These are phyloP conservation scores for Tuber indicum DNA, from an alignment of 495 filamentous ascomycete species.

Conservation along the genomic window DNA sequence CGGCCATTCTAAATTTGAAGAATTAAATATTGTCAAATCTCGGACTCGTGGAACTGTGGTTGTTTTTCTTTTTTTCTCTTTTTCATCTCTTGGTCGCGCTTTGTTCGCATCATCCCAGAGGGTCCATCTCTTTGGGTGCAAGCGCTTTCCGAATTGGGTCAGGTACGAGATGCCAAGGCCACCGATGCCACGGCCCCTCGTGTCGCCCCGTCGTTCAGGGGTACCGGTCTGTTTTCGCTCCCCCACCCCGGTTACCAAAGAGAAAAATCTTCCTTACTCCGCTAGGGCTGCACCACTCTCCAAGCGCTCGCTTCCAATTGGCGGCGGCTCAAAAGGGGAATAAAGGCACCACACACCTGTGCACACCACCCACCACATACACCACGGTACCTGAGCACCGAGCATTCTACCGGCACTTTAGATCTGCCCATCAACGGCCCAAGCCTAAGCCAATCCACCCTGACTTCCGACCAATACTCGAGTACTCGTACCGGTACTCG, in stretches of 20 bases:
- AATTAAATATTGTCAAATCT: constrained; percentile 2
- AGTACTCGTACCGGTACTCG: too few species aligned
- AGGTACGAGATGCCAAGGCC: constrained; percentile 25
- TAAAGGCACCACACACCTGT: background rate
- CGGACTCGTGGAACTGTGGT: background rate
- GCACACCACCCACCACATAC: background rate
- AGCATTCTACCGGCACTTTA: background rate
- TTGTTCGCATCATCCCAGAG: constrained; percentile 21
- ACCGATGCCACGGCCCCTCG: constrained; percentile 24
- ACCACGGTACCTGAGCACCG: constrained; percentile 1
- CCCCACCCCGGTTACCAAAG: background rate
- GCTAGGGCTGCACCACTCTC: background rate
- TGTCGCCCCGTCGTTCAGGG: constrained; percentile 30
- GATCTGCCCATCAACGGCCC: background rate
- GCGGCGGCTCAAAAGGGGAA: background rate
- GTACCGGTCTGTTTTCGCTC: constrained; percentile 16
- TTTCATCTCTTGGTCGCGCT: constrained; percentile 1
- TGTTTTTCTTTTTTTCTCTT: background rate
- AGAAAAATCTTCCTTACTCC: constrained; percentile 2
- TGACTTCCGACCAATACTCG: background rate
- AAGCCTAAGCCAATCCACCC: background rate
- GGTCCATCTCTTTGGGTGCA: constrained; percentile 25
- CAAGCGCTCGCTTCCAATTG: background rate
- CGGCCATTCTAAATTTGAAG: background rate
- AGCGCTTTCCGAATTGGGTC: constrained; percentile 34